Percentiles rank a stretch among this genome's conserved stretches.
Evolutionary conservation across 2,329 filamentous ascomycete species (phyloP).

Genomic region (Ophiocordyceps polyrhachis-furcata): DNA sequence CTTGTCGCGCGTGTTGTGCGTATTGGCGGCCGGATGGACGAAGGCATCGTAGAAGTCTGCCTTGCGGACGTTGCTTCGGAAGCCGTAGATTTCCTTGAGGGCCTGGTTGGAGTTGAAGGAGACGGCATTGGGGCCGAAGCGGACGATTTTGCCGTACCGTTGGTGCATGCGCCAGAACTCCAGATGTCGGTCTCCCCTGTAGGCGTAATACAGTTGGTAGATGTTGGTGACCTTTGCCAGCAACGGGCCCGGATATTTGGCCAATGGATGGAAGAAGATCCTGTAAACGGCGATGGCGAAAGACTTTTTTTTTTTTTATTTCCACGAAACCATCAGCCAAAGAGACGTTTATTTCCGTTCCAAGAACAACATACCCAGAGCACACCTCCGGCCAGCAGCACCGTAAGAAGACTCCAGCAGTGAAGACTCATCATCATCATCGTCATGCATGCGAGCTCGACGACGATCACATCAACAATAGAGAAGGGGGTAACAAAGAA

Average conservation of each 20-base stretch:
- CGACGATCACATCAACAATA: background rate
- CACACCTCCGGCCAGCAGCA: conserved; percentile 15
- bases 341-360: too few species aligned
- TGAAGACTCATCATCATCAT: too few species aligned
- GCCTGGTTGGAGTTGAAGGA: conserved; percentile 58
- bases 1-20: conserved; percentile 55
- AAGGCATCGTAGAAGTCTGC: conserved; percentile 58
- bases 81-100: conserved; percentile 47
- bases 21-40: conserved; percentile 51
- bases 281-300: conserved; percentile 31
- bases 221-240: conserved; percentile 44
- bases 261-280: conserved; percentile 43
- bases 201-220: conserved; percentile 54
- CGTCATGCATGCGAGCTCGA: background rate
- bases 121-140: conserved; percentile 59
- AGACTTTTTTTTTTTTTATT: conserved; percentile 10
- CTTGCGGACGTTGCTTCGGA: conserved; percentile 45
- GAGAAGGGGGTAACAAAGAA: background rate
- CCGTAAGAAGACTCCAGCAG: conserved; percentile 8
- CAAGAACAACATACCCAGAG: conserved; percentile 22
- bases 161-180: conserved; percentile 54
- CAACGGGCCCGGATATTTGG: conserved; percentile 45
- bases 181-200: conserved; percentile 55
- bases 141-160: conserved; percentile 54
- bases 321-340: background rate